These are phyloP conservation scores for Hebeloma cylindrosporum DNA, from an alignment of 768 basidiomycete species.

Conservation along the genomic window DNA sequence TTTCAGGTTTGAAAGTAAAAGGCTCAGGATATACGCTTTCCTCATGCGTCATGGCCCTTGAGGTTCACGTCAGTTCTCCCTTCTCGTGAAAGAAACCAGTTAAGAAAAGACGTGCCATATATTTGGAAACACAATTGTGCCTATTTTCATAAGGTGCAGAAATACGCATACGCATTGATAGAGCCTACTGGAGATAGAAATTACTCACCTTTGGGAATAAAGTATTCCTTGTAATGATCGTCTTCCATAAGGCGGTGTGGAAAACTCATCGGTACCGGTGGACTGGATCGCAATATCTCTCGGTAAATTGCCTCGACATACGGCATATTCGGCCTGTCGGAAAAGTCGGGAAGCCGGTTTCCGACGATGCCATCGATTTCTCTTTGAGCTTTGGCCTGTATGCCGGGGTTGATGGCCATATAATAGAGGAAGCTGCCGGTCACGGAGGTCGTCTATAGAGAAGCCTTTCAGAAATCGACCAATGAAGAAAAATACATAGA, in stretches of 20 bases:
- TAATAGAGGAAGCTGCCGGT: conserved; percentile 25
- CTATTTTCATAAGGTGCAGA: no score
- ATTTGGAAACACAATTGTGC: conserved; percentile 31
- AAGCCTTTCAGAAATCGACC: no score
- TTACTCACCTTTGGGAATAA: conserved; percentile 27
- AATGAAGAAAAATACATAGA: no score
- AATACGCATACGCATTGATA: no score
- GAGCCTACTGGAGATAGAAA: no score
- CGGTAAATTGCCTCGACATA: conserved; percentile 21
- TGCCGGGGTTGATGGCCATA: conserved; percentile 29
- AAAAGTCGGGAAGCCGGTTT: conserved; percentile 26
- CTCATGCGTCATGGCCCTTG: conserved; percentile 34
- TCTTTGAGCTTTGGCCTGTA: conserved; percentile 31
- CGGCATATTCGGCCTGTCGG: conserved; percentile 24
- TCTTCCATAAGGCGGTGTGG: conserved; percentile 24
- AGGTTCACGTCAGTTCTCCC: no score
- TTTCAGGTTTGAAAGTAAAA: conserved; percentile 40
- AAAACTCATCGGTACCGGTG: conserved; percentile 14
- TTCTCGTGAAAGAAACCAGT: not conserved
- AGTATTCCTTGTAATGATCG: conserved; percentile 21
- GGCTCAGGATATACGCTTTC: conserved; percentile 32
- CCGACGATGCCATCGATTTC: conserved; percentile 35
- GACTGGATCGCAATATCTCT: conserved; percentile 16
- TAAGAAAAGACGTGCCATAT: conserved; percentile 26
- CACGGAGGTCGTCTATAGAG: no score